Conservation (phyloP, 164 flowering plant species). For the Vitis rupestris region DNA sequence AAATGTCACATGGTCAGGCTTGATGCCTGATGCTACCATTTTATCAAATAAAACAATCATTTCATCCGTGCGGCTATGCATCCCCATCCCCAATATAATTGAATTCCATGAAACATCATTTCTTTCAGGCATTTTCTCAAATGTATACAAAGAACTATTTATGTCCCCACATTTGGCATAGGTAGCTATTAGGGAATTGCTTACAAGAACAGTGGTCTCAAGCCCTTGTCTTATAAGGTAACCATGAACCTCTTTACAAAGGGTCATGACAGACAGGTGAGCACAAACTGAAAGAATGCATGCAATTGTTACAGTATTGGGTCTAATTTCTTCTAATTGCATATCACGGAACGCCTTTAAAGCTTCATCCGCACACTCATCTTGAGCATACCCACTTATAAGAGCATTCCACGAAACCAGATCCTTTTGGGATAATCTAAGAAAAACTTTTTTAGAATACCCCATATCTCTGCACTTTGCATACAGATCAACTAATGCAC, state of each 20-base stretch:
- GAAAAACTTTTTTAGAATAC: conserved; percentile 28
- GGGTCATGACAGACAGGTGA: conserved; percentile 21
- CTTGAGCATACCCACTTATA: conserved; percentile 36
- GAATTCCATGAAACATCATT: conserved; percentile 59
- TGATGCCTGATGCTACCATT: conserved; percentile 29
- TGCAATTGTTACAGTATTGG: conserved; percentile 33
- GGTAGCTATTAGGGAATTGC: conserved; percentile 55
- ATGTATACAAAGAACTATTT: conserved; percentile 29
- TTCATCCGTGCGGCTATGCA: conserved; percentile 35
- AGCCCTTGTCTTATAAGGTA: conserved; percentile 25
- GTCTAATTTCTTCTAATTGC: conserved; percentile 32
- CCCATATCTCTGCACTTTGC: conserved; percentile 37
- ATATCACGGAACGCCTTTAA: conserved; percentile 32
- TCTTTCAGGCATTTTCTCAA: conserved; percentile 39
- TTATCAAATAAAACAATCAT: conserved; percentile 27
- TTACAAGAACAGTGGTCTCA: conserved; percentile 28
- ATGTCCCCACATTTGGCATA: conserved; percentile 65
- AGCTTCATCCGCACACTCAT: conserved; percentile 26
- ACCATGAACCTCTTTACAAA: conserved; percentile 44
- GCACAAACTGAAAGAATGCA: conserved; percentile 35
- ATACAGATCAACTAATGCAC: conserved; percentile 45
- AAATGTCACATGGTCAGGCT: conserved; percentile 35
- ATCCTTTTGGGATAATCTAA: conserved; percentile 29
- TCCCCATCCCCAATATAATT: conserved; percentile 40
- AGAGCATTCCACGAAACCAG: conserved; percentile 49